A percentile compares a stretch with the other conserved stretches of the same genome.
These are phyloP conservation scores for Brassica incana DNA, from an alignment of 345 rosid genomes.

Conservation along the genomic window DNA sequence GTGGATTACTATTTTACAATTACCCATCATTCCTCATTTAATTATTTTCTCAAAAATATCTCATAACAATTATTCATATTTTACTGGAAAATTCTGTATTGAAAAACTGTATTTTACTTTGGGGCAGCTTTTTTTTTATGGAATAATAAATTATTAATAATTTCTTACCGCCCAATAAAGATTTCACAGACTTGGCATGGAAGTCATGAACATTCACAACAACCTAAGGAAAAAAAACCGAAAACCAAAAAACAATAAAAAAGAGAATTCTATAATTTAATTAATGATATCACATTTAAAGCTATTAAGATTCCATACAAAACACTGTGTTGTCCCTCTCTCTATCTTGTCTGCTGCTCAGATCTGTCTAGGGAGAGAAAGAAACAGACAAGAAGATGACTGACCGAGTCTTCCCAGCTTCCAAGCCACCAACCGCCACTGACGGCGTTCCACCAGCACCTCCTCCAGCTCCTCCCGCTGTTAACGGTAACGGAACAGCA, in stretches of 20 bases:
- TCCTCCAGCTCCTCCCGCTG: constrained; percentile 32
- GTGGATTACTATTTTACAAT: constrained; percentile 15
- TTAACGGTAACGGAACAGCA: constrained; percentile 26
- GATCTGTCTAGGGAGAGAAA: constrained; percentile 36
- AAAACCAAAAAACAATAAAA: constrained; percentile 12
- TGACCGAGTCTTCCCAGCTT: constrained; percentile 75
- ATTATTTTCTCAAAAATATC: neutral
- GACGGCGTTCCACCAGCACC: constrained; percentile 33
- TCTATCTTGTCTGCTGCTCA: constrained; percentile 22
- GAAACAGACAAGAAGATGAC: constrained; percentile 34
- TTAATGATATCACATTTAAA: constrained; percentile 1
- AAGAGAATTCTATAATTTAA: neutral
- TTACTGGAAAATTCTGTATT: neutral
- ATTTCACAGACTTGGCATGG: constrained; percentile 29
- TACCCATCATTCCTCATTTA: neutral
- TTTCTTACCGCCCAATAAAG: constrained; percentile 18
- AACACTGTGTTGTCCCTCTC: constrained; percentile 27
- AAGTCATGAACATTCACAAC: constrained; percentile 30
- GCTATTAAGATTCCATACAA: constrained; percentile 35
- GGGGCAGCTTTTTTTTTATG: neutral
- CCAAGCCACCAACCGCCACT: constrained; percentile 50
- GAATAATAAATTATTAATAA: neutral
- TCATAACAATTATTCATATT: neutral
- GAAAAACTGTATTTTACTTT: neutral
- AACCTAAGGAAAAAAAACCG: constrained; percentile 13